A percentile compares a stretch with the other conserved stretches of the same genome.
Conservation (phyloP, 202 grass and related monocot genomes). For the Zizania palustris region DNA sequence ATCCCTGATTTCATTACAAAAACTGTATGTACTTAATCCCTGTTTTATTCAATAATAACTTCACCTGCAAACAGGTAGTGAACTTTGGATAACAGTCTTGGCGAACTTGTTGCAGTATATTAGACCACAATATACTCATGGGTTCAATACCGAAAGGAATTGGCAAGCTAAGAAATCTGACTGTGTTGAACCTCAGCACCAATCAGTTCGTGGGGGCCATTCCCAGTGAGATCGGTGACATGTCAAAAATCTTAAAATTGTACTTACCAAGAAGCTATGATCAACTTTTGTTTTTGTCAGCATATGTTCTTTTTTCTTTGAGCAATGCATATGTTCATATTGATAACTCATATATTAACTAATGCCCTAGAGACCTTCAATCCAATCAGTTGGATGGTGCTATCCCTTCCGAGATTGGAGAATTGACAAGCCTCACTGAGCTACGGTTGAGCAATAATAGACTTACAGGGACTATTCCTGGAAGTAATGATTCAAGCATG, state of each 20-base stretch:
- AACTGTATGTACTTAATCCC: conserved; percentile 55
- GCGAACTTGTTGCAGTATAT: conserved; percentile 50
- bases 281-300: conserved; percentile 10
- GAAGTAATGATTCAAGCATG: conserved; percentile 62
- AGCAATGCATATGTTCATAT: background rate
- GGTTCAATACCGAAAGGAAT: conserved; percentile 73
- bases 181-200: conserved; percentile 60
- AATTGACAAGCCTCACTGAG: conserved; percentile 58
- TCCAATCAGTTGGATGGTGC: conserved; percentile 68
- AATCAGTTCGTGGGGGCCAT: conserved; percentile 72
- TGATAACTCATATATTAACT: conserved; percentile 43
- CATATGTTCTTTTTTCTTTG: background rate
- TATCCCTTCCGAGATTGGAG: conserved; percentile 72
- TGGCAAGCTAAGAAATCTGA: conserved; percentile 56
- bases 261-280: conserved; percentile 47
- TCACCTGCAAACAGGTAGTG: background rate
- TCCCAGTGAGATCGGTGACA: conserved; percentile 59
- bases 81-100: conserved; percentile 1
- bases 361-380: conserved; percentile 79
- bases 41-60: background rate
- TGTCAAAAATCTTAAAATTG: conserved; percentile 76
- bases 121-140: conserved; percentile 63
- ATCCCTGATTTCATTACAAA: conserved; percentile 63
- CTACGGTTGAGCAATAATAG: conserved; percentile 72
- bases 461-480: conserved; percentile 76